Evolutionary conservation across 106 monocot species (phyloP), one percentile per base, ranked within the genome.

Genomic region (Hemerocallis citrina): DNA sequence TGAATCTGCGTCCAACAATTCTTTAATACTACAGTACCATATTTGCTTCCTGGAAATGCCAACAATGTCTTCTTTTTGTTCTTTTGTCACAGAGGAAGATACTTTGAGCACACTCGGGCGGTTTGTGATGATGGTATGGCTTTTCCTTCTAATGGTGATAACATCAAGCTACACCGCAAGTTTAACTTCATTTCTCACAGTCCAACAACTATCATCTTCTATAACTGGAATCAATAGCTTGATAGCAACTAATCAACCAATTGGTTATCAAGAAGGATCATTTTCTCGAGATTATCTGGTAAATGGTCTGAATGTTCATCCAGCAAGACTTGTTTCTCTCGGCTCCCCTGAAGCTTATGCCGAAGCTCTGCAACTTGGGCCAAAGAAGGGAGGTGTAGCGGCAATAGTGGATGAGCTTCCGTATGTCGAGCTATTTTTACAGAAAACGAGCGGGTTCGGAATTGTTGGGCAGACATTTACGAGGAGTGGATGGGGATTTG

Each of bases 151-250:
- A 43, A 66, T 85, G 76, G 74, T 91, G 34, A 74, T 91, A 35
- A 91, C 69, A 24, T 79, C 81, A 36, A 91, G 85, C 49, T 90
- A 85, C 74, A 90, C 89, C 14, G 89, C 89, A 33, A 89, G 85
- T 55, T 68, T 89, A 59, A 89, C 85, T 15, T 85, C 89, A 34
- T 62, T 85, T 55, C 71, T 91, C 14, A 91, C 90, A 1, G 82
- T 85, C 17, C 82, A 91, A 52, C 90, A 91, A 39, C 57, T 91
- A 1, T 77, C 81, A 23, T 78, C 81, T 43, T 63, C 74, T 4
- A 81, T 85, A 36, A 65, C 73, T 51, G 85, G 90, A 50, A 66
- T 85, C 30, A 79, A 91, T 35, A 73, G 79, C 74, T 74, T 91
- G 74, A 70, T 82, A 37, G 65, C 76, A 29, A 74, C 65, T 70